Evolutionary conservation across 1,284 basidiomycete species (phyloP).

Genomic region (Apiotrichum veenhuisii): DNA sequence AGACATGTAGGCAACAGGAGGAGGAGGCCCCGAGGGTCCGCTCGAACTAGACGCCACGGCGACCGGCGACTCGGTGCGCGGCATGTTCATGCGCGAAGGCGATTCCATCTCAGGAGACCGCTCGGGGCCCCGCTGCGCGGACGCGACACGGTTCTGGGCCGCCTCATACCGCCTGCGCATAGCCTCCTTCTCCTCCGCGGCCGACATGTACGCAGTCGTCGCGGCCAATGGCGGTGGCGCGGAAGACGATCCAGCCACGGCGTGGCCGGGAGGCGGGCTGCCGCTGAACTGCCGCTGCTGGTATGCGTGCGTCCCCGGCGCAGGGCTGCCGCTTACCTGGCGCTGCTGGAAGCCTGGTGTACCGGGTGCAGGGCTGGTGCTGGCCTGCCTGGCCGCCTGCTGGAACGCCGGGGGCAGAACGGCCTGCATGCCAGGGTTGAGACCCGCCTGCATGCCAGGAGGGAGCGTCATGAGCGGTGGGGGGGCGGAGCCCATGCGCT

Average conservation of each 20-base stretch:
- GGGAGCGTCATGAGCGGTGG: background rate
- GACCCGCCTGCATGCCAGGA: background rate
- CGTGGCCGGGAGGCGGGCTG: too few species aligned
- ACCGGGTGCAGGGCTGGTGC: background rate
- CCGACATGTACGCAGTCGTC: background rate
- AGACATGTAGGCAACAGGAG: conserved; percentile 8
- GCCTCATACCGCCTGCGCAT: conserved; percentile 38
- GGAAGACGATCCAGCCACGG: background rate
- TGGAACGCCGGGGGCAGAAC: too few species aligned
- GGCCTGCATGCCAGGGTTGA: background rate
- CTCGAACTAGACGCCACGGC: too few species aligned
- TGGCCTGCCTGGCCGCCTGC: too few species aligned
- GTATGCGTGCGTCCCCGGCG: too few species aligned
- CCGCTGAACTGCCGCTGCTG: background rate
- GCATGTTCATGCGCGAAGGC: too few species aligned
- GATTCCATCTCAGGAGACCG: too few species aligned
- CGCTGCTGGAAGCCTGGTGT: too few species aligned
- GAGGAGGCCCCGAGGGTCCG: too few species aligned
- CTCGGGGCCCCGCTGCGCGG: too few species aligned
- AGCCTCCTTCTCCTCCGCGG: conserved; percentile 27
- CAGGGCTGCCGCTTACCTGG: too few species aligned
- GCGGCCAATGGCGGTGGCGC: background rate
- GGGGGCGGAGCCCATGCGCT: background rate
- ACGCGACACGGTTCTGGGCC: conserved; percentile 5
- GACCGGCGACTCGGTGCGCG: too few species aligned